Conservation (phyloP, 768 basidiomycete species). For the Dacryopinax spathularia region DNA sequence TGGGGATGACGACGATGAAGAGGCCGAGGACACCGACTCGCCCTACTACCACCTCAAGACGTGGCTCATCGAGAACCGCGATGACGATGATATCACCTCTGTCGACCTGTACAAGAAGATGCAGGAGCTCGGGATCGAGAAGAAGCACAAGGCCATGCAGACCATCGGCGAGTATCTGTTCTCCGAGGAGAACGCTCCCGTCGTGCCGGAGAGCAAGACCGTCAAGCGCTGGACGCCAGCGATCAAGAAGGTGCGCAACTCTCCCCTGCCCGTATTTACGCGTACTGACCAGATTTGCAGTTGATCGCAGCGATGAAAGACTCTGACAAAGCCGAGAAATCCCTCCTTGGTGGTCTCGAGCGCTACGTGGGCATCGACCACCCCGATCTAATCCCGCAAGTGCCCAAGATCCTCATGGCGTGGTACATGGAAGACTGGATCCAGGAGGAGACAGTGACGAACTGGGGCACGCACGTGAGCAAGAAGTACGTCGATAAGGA, state of each 20-base stretch:
- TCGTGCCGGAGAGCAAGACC: constrained; percentile 36
- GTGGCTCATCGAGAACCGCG: constrained; percentile 68
- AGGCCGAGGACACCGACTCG: constrained; percentile 63
- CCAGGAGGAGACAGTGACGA: constrained; percentile 76
- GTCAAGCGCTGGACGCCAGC: constrained; percentile 43
- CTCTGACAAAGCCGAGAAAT: constrained; percentile 90
- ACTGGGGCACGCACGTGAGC: constrained; percentile 93
- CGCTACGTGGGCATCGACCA: constrained; percentile 62
- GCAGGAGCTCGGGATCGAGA: constrained; percentile 80
- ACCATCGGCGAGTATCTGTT: constrained; percentile 77
- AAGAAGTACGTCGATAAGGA: constrained; percentile 96
- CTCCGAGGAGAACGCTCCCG: constrained; percentile 49
- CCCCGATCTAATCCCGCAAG: constrained; percentile 51
- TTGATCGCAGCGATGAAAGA: constrained; percentile 40
- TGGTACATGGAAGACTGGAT: constrained; percentile 86
- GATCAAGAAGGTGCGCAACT: constrained; percentile 52
- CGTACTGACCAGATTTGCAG: constrained; percentile 27
- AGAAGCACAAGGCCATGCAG: constrained; percentile 82
- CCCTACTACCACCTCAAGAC: constrained; percentile 70
- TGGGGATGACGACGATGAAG: constrained; percentile 71
- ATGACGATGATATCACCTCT: constrained; percentile 34
- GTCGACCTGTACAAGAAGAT: constrained; percentile 75
- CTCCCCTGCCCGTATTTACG: neutral
- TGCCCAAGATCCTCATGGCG: constrained; percentile 87
- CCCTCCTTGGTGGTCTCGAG: constrained; percentile 85